Evolutionary conservation across 164 flowering plant genomes (phyloP).

Genomic region (Tetrastigma voinierianum): DNA sequence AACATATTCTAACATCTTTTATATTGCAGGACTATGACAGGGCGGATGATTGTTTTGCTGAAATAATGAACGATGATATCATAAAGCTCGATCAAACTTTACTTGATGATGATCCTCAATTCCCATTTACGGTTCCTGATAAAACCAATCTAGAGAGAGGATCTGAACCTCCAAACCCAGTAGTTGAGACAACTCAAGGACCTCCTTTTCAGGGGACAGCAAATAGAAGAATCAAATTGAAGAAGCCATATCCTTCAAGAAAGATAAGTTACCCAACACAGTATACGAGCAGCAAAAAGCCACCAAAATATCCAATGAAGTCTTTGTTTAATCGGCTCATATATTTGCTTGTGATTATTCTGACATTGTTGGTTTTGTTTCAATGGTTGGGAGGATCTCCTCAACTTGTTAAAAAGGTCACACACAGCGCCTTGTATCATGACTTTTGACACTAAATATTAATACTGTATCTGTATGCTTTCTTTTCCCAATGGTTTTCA

Average conservation of each 20-base stretch:
- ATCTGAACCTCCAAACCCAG: conserved; percentile 16
- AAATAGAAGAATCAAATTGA: conserved; percentile 42
- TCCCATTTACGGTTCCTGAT: conserved; percentile 1
- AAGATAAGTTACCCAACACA: no score
- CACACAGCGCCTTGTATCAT: not conserved
- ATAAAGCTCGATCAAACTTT: conserved; percentile 51
- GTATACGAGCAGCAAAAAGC: conserved; percentile 3
- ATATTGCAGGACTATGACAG: conserved; percentile 28
- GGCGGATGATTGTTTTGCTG: conserved; percentile 58
- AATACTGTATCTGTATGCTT: not conserved
- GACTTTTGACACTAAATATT: conserved; percentile 2
- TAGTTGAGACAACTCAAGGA: not conserved
- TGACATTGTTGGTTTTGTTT: conserved; percentile 25
- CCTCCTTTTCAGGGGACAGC: conserved; percentile 45
- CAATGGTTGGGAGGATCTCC: conserved; percentile 14
- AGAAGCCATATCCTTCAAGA: not conserved
- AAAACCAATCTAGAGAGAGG: conserved; percentile 8
- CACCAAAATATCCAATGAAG: conserved; percentile 3
- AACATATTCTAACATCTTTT: no score
- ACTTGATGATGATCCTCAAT: conserved; percentile 7
- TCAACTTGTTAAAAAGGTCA: not conserved
- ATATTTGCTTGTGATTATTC: conserved; percentile 4
- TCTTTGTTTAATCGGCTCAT: not conserved
- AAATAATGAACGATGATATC: conserved; percentile 68
- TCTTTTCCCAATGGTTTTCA: not conserved